Evolutionary conservation across 2,329 filamentous ascomycete genomes (phyloP).

Genomic region (Fusarium sp.): DNA sequence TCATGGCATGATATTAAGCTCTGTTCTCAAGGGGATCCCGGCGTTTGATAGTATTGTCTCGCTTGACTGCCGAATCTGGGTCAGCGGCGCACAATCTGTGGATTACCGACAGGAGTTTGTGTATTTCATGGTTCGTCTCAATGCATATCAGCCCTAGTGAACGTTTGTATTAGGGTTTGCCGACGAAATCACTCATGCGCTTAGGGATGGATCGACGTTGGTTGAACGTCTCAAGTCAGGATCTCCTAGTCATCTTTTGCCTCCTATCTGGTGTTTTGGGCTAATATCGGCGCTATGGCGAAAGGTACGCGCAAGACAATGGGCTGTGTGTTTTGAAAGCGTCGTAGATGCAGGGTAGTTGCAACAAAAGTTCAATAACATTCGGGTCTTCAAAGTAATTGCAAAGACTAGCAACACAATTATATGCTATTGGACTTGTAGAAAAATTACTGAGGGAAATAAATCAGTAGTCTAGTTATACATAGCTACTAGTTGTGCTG

Average conservation of each 20-base stretch:
- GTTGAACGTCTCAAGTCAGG: conserved; percentile 21
- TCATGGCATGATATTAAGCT: conserved; percentile 44
- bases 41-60: conserved; percentile 20
- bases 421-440: conserved; percentile 10
- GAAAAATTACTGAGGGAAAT: too few relatives aligned
- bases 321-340: conserved; percentile 13
- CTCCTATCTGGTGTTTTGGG: background rate
- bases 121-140: conserved; percentile 19
- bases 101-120: conserved; percentile 40
- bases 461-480: background rate
- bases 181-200: conserved; percentile 33
- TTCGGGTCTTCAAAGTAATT: conserved; percentile 12
- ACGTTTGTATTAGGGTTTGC: conserved; percentile 18
- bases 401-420: background rate
- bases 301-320: conserved; percentile 24
- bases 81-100: conserved; percentile 16
- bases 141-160: conserved; percentile 29
- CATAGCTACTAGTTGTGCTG: background rate
- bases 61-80: conserved; percentile 30
- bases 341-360: conserved; percentile 32
- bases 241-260: conserved; percentile 18
- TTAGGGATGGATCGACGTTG: conserved; percentile 17
- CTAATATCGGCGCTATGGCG: conserved; percentile 12
- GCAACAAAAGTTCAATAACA: conserved; percentile 18
- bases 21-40: conserved; percentile 30